Evolutionary conservation across 257 asterid genomes (phyloP).

Genomic region (Knoxia roxburghii): DNA sequence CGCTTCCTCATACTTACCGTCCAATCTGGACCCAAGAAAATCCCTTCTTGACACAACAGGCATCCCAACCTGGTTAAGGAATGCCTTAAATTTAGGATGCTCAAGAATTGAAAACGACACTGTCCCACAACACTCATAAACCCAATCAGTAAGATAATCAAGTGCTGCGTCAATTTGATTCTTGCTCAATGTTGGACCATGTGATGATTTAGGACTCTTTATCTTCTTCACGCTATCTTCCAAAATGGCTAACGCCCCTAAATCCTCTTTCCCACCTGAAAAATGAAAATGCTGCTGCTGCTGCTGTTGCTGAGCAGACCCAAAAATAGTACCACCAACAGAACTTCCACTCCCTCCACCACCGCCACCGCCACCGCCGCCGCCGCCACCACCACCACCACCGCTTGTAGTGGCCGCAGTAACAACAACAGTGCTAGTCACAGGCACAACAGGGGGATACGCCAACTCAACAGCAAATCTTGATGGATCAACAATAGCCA

Average conservation of each 20-base stretch:
- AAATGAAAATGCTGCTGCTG: conserved; percentile 52
- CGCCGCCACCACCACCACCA: conserved; percentile 17
- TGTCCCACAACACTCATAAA: conserved; percentile 83
- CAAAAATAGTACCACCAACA: conserved; percentile 25
- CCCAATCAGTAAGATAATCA: conserved; percentile 82
- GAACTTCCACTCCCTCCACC: background rate
- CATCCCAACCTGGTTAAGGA: conserved; percentile 71
- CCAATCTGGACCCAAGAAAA: conserved; percentile 55
- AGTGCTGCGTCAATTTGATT: conserved; percentile 67
- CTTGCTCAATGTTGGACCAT: conserved; percentile 54
- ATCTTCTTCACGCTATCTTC: conserved; percentile 86
- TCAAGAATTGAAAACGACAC: conserved; percentile 75
- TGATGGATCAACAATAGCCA: conserved; percentile 69
- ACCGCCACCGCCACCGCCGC: conserved; percentile 24
- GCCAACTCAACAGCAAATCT: conserved; percentile 63
- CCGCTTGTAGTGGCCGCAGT: conserved; percentile 30
- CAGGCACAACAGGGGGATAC: conserved; percentile 42
- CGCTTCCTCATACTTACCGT: conserved; percentile 59
- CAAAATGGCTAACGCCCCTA: conserved; percentile 79
- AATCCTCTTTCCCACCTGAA: conserved; percentile 94
- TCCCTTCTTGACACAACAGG: conserved; percentile 63
- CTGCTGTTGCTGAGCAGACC: conserved; percentile 28
- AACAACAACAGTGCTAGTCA: conserved; percentile 32
- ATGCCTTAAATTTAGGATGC: conserved; percentile 85
- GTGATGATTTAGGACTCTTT: conserved; percentile 74